phyloP scores from a whole-genome alignment of 768 basidiomycete species.

The Crepidotus variabilis region DNA sequence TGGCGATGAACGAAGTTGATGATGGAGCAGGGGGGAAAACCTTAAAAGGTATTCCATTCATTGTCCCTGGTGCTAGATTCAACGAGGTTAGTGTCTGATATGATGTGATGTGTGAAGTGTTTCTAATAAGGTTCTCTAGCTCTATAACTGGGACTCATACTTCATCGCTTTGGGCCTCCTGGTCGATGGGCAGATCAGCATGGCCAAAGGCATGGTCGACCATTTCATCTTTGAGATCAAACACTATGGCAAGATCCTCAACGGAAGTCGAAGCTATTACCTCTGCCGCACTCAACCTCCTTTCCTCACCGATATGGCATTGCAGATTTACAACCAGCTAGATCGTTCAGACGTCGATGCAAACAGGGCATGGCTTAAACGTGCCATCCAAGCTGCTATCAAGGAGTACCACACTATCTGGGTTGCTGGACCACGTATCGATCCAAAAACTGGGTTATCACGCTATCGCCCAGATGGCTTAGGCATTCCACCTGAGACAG shows the following conservation, averaged over 20 bases:
- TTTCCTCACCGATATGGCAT: conserved; percentile 97
- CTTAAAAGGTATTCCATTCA: conserved; percentile 92
- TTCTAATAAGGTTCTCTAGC: conserved; percentile 40
- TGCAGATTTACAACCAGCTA: conserved; percentile 96
- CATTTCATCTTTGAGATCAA: conserved; percentile 99
- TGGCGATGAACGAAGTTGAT: conserved; percentile 92
- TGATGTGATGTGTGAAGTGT: not conserved
- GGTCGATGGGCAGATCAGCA: conserved; percentile 88
- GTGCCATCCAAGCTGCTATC: conserved; percentile 95
- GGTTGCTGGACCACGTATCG: conserved; percentile 92
- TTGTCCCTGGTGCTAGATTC: conserved; percentile 94
- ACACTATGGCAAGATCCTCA: conserved; percentile 95
- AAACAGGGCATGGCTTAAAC: conserved; percentile 90
- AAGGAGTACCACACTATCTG: conserved; percentile 99
- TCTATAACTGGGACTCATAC: conserved; percentile 96
- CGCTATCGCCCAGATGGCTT: conserved; percentile 91
- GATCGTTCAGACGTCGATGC: conserved; percentile 76
- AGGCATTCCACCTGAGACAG: conserved; percentile 98
- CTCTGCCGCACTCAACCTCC: conserved; percentile 95
- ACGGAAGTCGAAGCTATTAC: conserved; percentile 94
- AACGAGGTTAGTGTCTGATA: conserved; percentile 59
- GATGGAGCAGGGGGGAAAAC: conserved; percentile 76
- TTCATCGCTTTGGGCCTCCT: conserved; percentile 92
- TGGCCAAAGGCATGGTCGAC: conserved; percentile 98
- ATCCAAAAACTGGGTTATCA: conserved; percentile 91